A percentile compares a stretch with the other conserved stretches of the same genome.
These are phyloP conservation scores for Aegilops longissima DNA, from an alignment of 176 grass and related monocot genomes.

Conservation along the genomic window DNA sequence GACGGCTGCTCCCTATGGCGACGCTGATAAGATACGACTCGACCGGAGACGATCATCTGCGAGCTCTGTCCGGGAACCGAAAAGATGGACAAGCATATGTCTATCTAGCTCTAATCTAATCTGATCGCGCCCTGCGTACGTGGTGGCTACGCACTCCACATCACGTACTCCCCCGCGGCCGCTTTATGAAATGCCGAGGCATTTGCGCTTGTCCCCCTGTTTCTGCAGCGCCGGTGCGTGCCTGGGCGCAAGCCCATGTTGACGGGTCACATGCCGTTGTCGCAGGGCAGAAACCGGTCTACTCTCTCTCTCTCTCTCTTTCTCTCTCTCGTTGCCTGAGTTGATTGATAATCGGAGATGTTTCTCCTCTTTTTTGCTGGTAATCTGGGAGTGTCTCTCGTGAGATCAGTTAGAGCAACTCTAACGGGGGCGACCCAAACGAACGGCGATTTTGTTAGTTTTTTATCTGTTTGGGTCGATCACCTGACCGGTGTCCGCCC, in stretches of 20 bases:
- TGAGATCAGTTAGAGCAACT: background rate
- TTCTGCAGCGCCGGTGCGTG: background rate
- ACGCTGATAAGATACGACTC: background rate
- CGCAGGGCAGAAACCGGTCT: too few species aligned
- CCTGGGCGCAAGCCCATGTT: slow-evolving; percentile 3
- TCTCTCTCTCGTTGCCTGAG: too few species aligned
- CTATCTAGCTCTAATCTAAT: background rate
- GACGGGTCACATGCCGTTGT: background rate
- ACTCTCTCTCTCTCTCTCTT: too few species aligned
- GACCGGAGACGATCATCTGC: background rate
- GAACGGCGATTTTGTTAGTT: too few species aligned
- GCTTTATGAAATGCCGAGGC: background rate
- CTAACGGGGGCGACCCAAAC: too few species aligned
- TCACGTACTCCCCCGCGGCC: background rate
- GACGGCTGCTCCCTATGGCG: background rate
- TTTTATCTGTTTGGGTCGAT: too few species aligned
- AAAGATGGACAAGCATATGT: background rate
- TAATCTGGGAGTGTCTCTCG: background rate
- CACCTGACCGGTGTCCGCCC: too few species aligned
- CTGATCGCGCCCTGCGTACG: background rate
- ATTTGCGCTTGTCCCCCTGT: slow-evolving; percentile 6
- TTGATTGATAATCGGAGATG: too few species aligned
- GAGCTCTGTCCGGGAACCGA: background rate
- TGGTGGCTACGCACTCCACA: slow-evolving; percentile 21
- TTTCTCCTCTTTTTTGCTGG: background rate